Base-by-base conservation (phyloP, 768 basidiomycete species). In the Leccinellum luteum region DNA sequence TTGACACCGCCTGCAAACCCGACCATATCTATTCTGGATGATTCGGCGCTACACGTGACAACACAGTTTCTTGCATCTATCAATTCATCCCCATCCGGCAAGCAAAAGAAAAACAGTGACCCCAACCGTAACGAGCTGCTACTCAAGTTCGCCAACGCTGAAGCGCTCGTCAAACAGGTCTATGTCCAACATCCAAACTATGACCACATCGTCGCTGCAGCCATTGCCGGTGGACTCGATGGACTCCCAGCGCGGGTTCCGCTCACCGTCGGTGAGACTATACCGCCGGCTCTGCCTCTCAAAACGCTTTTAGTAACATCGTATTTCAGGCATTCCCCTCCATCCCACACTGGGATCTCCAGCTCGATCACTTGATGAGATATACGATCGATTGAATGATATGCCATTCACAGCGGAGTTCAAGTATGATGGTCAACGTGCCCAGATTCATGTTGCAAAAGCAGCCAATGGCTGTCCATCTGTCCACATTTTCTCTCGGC, bases 371-470 rank as follows among this genome's bases (percentile, higher is more conserved):
- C 76, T 97, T 43, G 79, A 85, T 41, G 91, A 94, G 63, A 84
- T 95, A n/a, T 94, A 91, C 66, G 81, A 84, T 47, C 79, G 86
- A 7, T 74, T 93, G 19, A 81, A 80, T 21, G 76, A 79, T 31
- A 74, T 84, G 31, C 81, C 86, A 10, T 97, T 94, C 72, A 79
- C 83, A 15, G 89, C 92, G 31, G 94, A 97, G 74, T 90, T 90
- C 69, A 97, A 96, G 72, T 90, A 94, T 65, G 94, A 97, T 64
- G 94, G 89, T 19, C 89, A 92, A 66, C 81, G 89, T 50, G 91
- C 87, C 19, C 91, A 92, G 71, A 85, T 90, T n/a, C 89, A 91
- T 67, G 87, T 79, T 13, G 57, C 60, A 54, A 61, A 56, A 49
- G 66, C 53, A 44, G 69, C 60, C 60, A 66, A 66, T 14, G 64